phyloP scores from a whole-genome alignment of 257 asterid species.

The Pogostemon cablin region DNA sequence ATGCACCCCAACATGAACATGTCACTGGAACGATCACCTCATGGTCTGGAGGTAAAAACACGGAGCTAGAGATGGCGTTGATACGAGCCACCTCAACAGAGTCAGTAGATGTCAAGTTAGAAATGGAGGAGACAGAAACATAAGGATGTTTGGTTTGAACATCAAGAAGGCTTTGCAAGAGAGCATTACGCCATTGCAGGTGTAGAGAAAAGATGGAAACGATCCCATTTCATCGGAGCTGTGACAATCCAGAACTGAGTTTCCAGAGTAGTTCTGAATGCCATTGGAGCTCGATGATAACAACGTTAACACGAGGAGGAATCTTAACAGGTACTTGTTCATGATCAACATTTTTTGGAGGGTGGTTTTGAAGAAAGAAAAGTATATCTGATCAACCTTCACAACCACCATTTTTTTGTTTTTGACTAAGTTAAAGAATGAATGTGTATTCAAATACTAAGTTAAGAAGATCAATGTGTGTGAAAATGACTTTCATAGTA shows the following conservation, averaged over 20 bases:
- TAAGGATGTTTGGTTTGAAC: slow-evolving; percentile 46
- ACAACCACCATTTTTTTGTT: not conserved
- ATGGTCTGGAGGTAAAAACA: slow-evolving; percentile 34
- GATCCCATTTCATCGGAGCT: slow-evolving; percentile 41
- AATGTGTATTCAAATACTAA: too few species aligned
- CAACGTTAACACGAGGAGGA: slow-evolving; percentile 30
- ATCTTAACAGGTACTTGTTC: slow-evolving; percentile 21
- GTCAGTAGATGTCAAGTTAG: slow-evolving; percentile 54
- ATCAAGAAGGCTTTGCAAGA: slow-evolving; percentile 54
- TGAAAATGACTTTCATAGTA: slow-evolving; percentile 3
- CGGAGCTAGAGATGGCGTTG: slow-evolving; percentile 49
- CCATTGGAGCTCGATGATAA: slow-evolving; percentile 34
- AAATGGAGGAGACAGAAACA: slow-evolving; percentile 49
- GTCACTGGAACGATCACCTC: slow-evolving; percentile 58
- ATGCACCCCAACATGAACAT: slow-evolving; percentile 60
- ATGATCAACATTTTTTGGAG: slow-evolving; percentile 31
- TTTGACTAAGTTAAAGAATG: too few species aligned
- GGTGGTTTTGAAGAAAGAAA: not conserved
- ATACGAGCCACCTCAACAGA: slow-evolving; percentile 41
- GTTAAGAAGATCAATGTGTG: not conserved
- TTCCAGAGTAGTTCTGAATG: slow-evolving; percentile 57
- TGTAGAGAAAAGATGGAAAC: slow-evolving; percentile 51
- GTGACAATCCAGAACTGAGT: slow-evolving; percentile 40
- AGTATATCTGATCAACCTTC: not conserved
- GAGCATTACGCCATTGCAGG: slow-evolving; percentile 47